Conservation (phyloP, 345 rosid species). For the Eucalyptus viminalis region DNA sequence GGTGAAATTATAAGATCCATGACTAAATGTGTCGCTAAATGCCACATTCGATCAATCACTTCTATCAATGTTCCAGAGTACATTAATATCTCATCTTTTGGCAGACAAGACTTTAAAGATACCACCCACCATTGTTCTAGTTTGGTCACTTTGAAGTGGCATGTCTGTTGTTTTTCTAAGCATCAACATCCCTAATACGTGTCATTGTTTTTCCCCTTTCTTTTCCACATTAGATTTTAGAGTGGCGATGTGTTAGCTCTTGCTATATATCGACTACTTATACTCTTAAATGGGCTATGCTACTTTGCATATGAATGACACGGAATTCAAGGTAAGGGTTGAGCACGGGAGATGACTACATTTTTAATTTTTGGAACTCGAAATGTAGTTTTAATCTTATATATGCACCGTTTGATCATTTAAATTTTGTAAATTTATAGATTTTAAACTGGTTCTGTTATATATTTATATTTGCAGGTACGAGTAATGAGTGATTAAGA, state of each 20-base stretch:
- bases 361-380: background rate
- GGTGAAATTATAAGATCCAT: background rate
- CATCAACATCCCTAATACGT: background rate
- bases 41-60: background rate
- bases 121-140: background rate
- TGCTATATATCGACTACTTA: background rate
- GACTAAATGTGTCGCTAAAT: background rate
- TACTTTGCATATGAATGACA: background rate
- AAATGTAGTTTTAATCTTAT: background rate
- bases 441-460: background rate
- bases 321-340: background rate
- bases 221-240: background rate
- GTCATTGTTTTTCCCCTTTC: background rate
- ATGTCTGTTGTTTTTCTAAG: background rate
- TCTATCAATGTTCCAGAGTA: background rate
- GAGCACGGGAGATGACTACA: background rate
- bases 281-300: background rate
- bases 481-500: background rate
- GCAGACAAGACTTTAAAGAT: background rate
- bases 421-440: too few species aligned
- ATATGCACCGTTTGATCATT: background rate
- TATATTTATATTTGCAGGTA: background rate
- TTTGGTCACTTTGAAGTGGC: background rate
- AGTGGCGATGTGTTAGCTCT: background rate
- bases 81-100: background rate